Evolutionary conservation across 306 rosid genomes (phyloP).

Genomic region (Castanea mollissima): DNA sequence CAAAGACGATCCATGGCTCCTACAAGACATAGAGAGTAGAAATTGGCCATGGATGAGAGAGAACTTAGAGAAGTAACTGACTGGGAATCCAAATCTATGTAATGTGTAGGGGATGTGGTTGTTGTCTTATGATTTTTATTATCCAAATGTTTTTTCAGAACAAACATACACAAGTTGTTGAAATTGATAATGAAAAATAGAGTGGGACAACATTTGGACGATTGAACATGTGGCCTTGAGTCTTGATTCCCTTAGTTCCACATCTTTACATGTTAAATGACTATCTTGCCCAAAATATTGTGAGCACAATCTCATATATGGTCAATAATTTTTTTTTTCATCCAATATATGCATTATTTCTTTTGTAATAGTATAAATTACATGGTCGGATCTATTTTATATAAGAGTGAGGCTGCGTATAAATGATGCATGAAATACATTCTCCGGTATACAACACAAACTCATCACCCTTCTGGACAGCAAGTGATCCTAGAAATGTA

Average conservation of each 20-base stretch:
- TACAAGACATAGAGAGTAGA: conserved; percentile 30
- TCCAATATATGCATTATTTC: no score
- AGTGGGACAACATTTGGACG: conserved; percentile 35
- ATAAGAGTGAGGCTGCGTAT: no score
- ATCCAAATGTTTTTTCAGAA: no score
- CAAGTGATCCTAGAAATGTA: no score
- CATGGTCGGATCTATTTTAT: no score
- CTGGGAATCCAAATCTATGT: conserved; percentile 8
- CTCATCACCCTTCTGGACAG: no score
- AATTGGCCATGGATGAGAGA: conserved; percentile 44
- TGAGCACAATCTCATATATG: neutral
- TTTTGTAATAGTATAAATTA: no score
- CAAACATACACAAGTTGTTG: no score
- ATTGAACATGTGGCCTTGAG: conserved; percentile 45
- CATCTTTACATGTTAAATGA: conserved; percentile 27
- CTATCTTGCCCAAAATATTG: conserved; percentile 15
- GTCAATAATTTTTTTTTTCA: no score
- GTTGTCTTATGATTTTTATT: neutral
- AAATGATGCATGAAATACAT: no score
- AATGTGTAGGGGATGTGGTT: conserved; percentile 21
- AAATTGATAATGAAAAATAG: conserved; percentile 23
- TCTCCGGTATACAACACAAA: no score
- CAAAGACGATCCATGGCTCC: conserved; percentile 77
- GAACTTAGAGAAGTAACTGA: conserved; percentile 16
- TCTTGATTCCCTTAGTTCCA: conserved; percentile 32